Evolutionary conservation across 495 filamentous ascomycete genomes (phyloP).

Genomic region (Lichenothelia convexa): DNA sequence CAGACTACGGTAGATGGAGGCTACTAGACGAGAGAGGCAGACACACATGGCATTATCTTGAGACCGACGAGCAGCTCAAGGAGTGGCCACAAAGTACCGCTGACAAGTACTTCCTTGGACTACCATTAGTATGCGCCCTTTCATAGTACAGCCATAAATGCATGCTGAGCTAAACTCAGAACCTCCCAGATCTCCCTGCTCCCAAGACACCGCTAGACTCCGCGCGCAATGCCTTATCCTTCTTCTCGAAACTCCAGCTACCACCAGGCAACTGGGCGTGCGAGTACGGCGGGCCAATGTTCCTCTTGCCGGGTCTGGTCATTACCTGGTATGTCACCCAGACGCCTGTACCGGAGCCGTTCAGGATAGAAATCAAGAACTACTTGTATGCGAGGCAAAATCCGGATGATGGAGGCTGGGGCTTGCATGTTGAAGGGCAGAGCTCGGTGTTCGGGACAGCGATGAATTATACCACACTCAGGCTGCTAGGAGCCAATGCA

Average conservation of each 20-base stretch:
- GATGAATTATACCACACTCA: constrained; percentile 75
- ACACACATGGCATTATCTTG: constrained; percentile 87
- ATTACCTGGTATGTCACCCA: constrained; percentile 83
- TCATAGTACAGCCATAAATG: neutral
- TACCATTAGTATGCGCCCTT: constrained; percentile 36
- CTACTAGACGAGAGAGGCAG: constrained; percentile 63
- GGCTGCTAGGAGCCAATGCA: constrained; percentile 72
- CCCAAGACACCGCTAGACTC: constrained; percentile 57
- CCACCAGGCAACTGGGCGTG: constrained; percentile 86
- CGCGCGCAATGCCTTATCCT: constrained; percentile 66
- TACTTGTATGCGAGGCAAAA: constrained; percentile 83
- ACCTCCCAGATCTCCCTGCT: constrained; percentile 48
- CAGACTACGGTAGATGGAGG: constrained; percentile 71
- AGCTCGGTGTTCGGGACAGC: constrained; percentile 78
- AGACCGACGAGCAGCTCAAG: constrained; percentile 51
- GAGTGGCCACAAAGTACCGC: constrained; percentile 71
- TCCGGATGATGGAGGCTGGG: constrained; percentile 87
- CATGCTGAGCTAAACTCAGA: constrained; percentile 26
- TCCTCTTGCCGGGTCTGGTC: constrained; percentile 71
- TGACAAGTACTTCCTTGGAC: constrained; percentile 69
- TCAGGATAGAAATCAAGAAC: constrained; percentile 76
- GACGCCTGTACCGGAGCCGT: constrained; percentile 64
- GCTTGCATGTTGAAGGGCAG: constrained; percentile 88
- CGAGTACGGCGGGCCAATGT: constrained; percentile 85
- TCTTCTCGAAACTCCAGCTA: constrained; percentile 80